These are phyloP conservation scores for Globisporangium yorkense DNA, from an alignment of 352 stramenopile genomes.

Conservation along the genomic window DNA sequence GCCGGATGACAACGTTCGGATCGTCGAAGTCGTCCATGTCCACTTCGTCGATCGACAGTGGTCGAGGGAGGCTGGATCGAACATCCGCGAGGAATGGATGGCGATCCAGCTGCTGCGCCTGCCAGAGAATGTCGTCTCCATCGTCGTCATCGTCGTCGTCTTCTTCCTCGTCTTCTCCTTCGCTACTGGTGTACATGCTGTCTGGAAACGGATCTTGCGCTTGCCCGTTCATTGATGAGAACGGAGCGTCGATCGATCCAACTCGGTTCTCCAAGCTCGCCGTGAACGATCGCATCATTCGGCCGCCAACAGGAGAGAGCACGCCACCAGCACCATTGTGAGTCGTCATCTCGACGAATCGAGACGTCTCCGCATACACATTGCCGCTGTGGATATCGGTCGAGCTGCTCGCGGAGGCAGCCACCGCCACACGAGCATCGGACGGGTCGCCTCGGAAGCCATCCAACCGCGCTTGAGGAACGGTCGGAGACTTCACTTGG, in stretches of 20 bases:
- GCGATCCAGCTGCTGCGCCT: background rate
- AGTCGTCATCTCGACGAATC: background rate
- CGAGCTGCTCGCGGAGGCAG: slow-evolving; percentile 1
- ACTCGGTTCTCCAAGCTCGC: background rate
- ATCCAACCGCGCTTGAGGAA: slow-evolving; percentile 9
- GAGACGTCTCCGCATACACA: background rate
- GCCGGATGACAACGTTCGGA: background rate
- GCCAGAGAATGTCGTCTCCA: background rate
- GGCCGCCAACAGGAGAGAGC: background rate
- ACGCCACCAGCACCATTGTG: background rate
- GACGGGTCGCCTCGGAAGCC: background rate
- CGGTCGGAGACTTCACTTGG: slow-evolving; percentile 51
- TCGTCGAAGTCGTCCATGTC: slow-evolving; percentile 1
- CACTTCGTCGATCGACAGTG: slow-evolving; percentile 8
- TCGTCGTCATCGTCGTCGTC: slow-evolving; percentile 11
- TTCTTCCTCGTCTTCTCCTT: slow-evolving; percentile 12
- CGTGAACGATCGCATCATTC: background rate
- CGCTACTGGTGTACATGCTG: slow-evolving; percentile 25
- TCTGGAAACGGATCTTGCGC: slow-evolving; percentile 17
- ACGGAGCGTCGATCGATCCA: background rate
- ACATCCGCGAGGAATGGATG: background rate
- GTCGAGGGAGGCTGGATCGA: background rate
- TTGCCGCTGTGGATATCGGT: slow-evolving; percentile 1
- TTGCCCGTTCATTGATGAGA: slow-evolving; percentile 1
- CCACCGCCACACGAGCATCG: background rate